Percentiles rank a stretch among this genome's conserved stretches.
These are phyloP conservation scores for Colletotrichum graminicola DNA, from an alignment of 2,329 filamentous ascomycete genomes.

Conservation along the genomic window DNA sequence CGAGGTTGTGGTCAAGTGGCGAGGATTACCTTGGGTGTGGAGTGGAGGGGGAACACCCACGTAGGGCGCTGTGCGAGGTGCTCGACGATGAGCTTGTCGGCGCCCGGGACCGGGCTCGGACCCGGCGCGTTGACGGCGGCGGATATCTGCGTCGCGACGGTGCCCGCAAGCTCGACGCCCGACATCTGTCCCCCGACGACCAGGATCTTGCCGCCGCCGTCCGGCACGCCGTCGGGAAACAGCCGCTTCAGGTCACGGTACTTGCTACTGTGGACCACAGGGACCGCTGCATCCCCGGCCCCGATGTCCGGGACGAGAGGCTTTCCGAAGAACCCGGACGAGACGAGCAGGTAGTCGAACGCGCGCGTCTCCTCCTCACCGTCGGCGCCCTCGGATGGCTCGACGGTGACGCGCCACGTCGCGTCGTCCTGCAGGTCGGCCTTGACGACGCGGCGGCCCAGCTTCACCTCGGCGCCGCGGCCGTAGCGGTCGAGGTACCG, in stretches of 20 bases:
- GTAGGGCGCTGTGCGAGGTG: constrained; percentile 78
- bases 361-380: constrained; percentile 56
- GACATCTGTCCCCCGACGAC: constrained; percentile 87
- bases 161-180: constrained; percentile 80
- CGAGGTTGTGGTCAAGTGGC: neutral
- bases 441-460: constrained; percentile 61
- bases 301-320: constrained; percentile 64
- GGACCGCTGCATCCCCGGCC: constrained; percentile 53
- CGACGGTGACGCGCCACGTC: constrained; percentile 57
- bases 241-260: constrained; percentile 69
- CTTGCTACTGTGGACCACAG: constrained; percentile 75
- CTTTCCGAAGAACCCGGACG: constrained; percentile 81
- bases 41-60: constrained; percentile 77
- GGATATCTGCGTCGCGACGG: constrained; percentile 79
- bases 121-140: constrained; percentile 68
- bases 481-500: constrained; percentile 71
- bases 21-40: constrained; percentile 60
- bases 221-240: constrained; percentile 52
- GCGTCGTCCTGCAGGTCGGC: constrained; percentile 52
- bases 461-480: constrained; percentile 57
- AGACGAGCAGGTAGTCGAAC: constrained; percentile 80
- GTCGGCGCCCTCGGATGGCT: constrained; percentile 44
- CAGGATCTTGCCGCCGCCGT: constrained; percentile 70
- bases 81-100: constrained; percentile 69
- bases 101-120: constrained; percentile 53